phyloP scores from a whole-genome alignment of 768 basidiomycete species.

The Peribolospora kevripleyi region DNA sequence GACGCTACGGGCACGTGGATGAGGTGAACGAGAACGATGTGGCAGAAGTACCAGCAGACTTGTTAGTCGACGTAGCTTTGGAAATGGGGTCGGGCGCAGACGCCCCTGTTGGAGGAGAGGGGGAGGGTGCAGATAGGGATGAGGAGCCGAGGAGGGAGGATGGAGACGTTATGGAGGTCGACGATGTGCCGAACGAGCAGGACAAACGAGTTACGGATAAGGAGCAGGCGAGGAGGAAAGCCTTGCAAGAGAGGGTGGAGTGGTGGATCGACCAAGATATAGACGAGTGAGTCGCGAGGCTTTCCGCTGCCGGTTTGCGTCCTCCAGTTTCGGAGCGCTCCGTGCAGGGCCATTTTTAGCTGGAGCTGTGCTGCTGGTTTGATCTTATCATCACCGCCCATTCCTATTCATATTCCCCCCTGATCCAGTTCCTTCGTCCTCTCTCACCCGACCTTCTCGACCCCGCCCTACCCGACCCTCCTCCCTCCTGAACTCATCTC shows the following conservation, averaged over 20 bases:
- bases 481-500: slow-evolving; percentile 37
- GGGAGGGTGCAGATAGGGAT: neutral
- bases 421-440: neutral
- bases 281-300: slow-evolving; percentile 38
- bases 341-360: neutral
- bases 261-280: slow-evolving; percentile 82
- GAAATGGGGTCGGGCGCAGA: slow-evolving; percentile 2
- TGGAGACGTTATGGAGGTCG: slow-evolving; percentile 13
- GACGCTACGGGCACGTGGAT: slow-evolving; percentile 85
- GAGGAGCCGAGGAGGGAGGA: slow-evolving; percentile 6
- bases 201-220: neutral
- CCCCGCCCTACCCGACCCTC: slow-evolving; percentile 5
- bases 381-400: slow-evolving; percentile 27
- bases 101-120: neutral
- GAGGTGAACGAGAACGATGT: slow-evolving; percentile 20
- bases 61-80: slow-evolving; percentile 13
- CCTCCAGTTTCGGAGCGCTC: neutral
- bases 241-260: slow-evolving; percentile 40
- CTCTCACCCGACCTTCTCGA: too few species aligned
- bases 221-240: slow-evolving; percentile 12
- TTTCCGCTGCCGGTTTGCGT: neutral
- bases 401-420: slow-evolving; percentile 7
- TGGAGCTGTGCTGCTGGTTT: slow-evolving; percentile 26
- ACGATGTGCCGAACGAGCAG: slow-evolving; percentile 8
- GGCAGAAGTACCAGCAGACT: neutral